Base-by-base conservation (phyloP, 352 stramenopile species). In the Phytophthora colocasiae region DNA sequence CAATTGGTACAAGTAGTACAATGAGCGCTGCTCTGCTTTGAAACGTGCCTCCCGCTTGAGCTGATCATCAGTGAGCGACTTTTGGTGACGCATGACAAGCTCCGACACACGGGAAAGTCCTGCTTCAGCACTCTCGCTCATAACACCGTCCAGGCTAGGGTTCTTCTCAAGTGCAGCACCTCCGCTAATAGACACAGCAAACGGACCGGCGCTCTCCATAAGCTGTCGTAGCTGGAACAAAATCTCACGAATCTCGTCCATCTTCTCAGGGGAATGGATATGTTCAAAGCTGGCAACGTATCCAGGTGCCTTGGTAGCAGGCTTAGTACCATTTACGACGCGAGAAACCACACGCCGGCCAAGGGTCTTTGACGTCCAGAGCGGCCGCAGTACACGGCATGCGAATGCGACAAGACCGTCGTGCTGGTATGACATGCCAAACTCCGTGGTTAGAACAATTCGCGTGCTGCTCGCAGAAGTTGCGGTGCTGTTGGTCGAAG, bases 391-490 rank as follows among this genome's bases (percentile, higher is more conserved):
- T n/a, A 95, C 62, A n/a, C 88, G 86, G 12, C 69, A 83, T n/a
- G 91, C 56, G 49, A 96, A 96, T 41, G 90, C 81, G 4, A 92
- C 75, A 24, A 96, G 73, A 45, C 85, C 88, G 48, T 96, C 87
- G 63, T 96, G 88, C 53, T 96, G 87, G 58, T 90, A 93, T 17
- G 88, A 95, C 83, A 96, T 93, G 55, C 78, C 81, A 61, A 94
- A 92, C 50, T 96, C 88, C 1, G 88, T 93, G 3, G 83, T 95
- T 51, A 96, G 71, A 40, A 96, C 85, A 59, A 96, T 93, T 9
- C 88, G 81, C 9, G 85, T 93, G 46, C 75, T 90, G 11, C 55
- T 54, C 27, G 52, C 49, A 52, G 66, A 40, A 39, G 46, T 47
- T 6, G 66, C 66, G 17, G 69, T 63, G 3, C 77, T 68, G 3